Percentiles rank a stretch among this genome's conserved stretches.
Evolutionary conservation across 176 grass and related monocot genomes (phyloP).

Genomic region (Poa pratensis): DNA sequence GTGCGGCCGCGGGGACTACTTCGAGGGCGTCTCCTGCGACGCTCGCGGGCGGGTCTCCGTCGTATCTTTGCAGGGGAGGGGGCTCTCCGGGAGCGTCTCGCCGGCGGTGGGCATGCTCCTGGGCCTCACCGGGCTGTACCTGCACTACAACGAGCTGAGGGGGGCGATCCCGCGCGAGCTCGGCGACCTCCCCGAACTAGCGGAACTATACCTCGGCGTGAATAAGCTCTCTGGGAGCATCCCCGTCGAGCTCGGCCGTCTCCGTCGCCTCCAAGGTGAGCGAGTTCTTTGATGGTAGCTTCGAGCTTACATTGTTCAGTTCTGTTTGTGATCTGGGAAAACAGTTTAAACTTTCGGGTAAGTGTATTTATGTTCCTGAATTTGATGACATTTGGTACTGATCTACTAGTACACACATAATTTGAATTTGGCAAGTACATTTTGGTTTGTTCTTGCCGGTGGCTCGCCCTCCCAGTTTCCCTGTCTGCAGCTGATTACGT

Average conservation of each 20-base stretch:
- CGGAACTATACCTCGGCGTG: conserved; percentile 74
- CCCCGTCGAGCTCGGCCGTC: conserved; percentile 57
- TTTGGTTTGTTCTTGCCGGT: neutral
- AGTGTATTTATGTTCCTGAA: neutral
- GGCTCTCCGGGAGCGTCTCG: conserved; percentile 59
- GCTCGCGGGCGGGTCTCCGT: conserved; percentile 54
- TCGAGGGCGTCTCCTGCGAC: conserved; percentile 86
- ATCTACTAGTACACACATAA: neutral
- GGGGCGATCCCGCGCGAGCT: conserved; percentile 68
- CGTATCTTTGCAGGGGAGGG: conserved; percentile 75
- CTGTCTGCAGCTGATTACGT: neutral
- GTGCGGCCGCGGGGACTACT: conserved; percentile 74
- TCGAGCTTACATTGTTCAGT: too few relatives aligned
- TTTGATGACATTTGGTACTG: conserved; percentile 7
- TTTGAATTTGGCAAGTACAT: neutral
- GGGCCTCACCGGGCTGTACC: conserved; percentile 65
- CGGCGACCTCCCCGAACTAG: conserved; percentile 42
- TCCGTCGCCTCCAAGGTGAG: conserved; percentile 73
- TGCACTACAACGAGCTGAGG: conserved; percentile 71
- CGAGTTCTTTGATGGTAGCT: too few relatives aligned
- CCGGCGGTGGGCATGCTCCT: conserved; percentile 59
- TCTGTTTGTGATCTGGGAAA: neutral
- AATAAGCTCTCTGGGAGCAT: conserved; percentile 68
- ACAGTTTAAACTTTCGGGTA: neutral
- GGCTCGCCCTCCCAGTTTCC: neutral